Base-by-base conservation (phyloP, 768 basidiomycete species). In the Dentipellis sp. region DNA sequence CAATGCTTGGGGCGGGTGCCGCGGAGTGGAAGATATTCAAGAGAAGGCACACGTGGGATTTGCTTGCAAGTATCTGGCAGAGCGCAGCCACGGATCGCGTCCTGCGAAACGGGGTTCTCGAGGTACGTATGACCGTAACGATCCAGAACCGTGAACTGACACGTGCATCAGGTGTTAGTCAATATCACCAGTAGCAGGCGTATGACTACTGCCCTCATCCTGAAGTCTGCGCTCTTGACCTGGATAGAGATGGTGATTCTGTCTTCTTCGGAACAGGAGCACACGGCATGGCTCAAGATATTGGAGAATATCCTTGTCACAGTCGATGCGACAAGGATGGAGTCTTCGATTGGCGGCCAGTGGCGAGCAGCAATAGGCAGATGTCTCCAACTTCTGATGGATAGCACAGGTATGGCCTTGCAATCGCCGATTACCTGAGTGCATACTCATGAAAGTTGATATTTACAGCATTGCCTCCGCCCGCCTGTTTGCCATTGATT, bases 21-120 rank as follows among this genome's bases (percentile, higher is more conserved):
- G 78, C 81, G 42, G 94, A 97, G 63, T 97, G 94, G 93, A 76
- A 75, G 35, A 78, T 92, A 2, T 67, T 94, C 54, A 83, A 83
- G 63, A 75, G 91, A 47, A 72, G 94, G 23, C 89, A 93, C 64
- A 91, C 90, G 0, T 95, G 91, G 88, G 91, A 92, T 59, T 72
- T 95, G 29, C 69, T 95, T 2, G 86, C 91, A 1, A 91, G 88
- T 57, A 66, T 94, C 51, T 93, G 85, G 69, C 86, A 91, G 60
- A 82, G 83, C 57, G 80, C 81, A 0, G 67, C 72, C 46, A 68
- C 71, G 3, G 88, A 92, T 55, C 57, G 64, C 0, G 52, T 71
- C 1, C 63, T 89, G 58, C 75, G 86, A 14, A 71, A 72, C 46
- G 75, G 78, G 2, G 81, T 91, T 37, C 67, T 92, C 4, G 88